phyloP scores from a whole-genome alignment of 2,329 filamentous ascomycete genomes.

The Aspergillus sp. region DNA sequence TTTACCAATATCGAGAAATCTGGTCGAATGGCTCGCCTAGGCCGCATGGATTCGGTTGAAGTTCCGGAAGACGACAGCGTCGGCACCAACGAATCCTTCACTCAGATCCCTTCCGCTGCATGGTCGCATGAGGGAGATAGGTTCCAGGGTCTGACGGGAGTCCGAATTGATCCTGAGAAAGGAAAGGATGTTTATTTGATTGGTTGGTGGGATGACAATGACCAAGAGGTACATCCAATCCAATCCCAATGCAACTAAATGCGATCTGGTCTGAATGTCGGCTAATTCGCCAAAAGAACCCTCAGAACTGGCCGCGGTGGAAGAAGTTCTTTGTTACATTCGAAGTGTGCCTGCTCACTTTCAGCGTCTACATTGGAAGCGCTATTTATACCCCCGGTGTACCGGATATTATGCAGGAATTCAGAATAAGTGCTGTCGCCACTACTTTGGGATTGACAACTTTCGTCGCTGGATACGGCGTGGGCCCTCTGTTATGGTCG shows the following conservation, averaged over 20 bases:
- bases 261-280: too few relatives aligned
- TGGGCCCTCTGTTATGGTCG: slow-evolving; percentile 38
- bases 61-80: slow-evolving; percentile 24
- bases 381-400: slow-evolving; percentile 43
- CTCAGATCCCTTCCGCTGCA: slow-evolving; percentile 7
- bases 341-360: slow-evolving; percentile 42
- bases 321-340: slow-evolving; percentile 41
- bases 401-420: slow-evolving; percentile 30
- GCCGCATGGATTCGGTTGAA: slow-evolving; percentile 29
- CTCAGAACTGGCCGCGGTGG: slow-evolving; percentile 37
- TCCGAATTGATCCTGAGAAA: slow-evolving; percentile 45
- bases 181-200: slow-evolving; percentile 44
- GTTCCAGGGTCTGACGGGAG: slow-evolving; percentile 34
- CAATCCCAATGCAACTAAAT: background rate
- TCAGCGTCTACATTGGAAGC: slow-evolving; percentile 43
- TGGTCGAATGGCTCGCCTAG: slow-evolving; percentile 36
- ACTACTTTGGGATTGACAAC: slow-evolving; percentile 43
- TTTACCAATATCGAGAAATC: slow-evolving; percentile 46
- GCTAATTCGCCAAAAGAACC: slow-evolving; percentile 25
- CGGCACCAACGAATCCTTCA: slow-evolving; percentile 3
- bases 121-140: slow-evolving; percentile 14
- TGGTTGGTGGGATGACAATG: slow-evolving; percentile 42
- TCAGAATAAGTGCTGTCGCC: slow-evolving; percentile 37
- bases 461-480: slow-evolving; percentile 43
- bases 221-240: slow-evolving; percentile 30